Conservation (phyloP, 495 filamentous ascomycete genomes). For the Venustampulla echinocandica region DNA sequence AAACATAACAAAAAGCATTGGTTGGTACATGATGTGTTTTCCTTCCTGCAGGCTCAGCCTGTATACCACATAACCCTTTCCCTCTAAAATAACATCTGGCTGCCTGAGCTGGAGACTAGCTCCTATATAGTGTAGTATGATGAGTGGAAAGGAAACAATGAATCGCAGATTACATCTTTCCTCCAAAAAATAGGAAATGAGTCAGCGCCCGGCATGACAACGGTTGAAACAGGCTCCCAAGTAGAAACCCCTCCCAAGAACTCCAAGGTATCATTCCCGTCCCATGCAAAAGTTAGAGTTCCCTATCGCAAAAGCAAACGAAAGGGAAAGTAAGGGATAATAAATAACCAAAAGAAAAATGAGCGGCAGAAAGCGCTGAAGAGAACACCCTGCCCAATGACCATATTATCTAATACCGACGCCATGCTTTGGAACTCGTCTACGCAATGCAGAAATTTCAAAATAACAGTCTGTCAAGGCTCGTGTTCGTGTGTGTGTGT, state of each 20-base stretch:
- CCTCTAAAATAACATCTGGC: slow-evolving; percentile 11
- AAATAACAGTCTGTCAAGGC: slow-evolving; percentile 4
- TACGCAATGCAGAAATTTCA: slow-evolving; percentile 20
- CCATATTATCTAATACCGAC: slow-evolving; percentile 16
- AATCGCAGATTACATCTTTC: slow-evolving; percentile 20
- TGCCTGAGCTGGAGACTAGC: slow-evolving; percentile 20
- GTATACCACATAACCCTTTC: neutral
- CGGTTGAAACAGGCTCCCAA: too few species aligned
- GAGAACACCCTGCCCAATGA: slow-evolving; percentile 18
- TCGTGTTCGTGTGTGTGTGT: slow-evolving; percentile 7
- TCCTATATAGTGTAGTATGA: slow-evolving; percentile 11
- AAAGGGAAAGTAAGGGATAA: slow-evolving; percentile 5
- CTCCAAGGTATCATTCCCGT: slow-evolving; percentile 23
- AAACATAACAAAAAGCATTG: neutral
- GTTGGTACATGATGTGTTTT: neutral
- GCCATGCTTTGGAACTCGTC: slow-evolving; percentile 21
- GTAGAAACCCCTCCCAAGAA: slow-evolving; percentile 15
- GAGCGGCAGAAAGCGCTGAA: slow-evolving; percentile 1
- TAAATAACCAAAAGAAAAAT: slow-evolving; percentile 3
- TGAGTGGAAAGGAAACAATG: slow-evolving; percentile 9
- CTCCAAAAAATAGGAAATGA: slow-evolving; percentile 6
- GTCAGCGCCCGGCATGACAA: neutral
- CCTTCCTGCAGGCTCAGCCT: slow-evolving; percentile 16
- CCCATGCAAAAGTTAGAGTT: slow-evolving; percentile 18
- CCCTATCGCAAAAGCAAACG: slow-evolving; percentile 4